Percentiles rank a stretch among this genome's conserved stretches.
Conservation (phyloP, 1,284 basidiomycete species). For the Sphagnurus paluster region DNA sequence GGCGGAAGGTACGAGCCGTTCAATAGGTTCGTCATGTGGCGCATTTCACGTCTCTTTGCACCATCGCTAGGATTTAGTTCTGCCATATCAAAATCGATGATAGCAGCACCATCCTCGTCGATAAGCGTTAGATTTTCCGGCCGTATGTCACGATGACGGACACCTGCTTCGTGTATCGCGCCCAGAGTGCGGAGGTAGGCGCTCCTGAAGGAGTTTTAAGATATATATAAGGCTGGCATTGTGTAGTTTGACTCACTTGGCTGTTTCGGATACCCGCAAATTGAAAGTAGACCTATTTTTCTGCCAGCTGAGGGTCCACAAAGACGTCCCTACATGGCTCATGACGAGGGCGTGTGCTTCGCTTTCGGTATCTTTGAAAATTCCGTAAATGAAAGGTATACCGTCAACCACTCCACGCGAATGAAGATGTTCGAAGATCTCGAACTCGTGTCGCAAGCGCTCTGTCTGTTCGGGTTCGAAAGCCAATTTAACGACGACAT, state of each 20-base stretch:
- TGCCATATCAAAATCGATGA: slow-evolving; percentile 49
- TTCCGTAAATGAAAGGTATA: slow-evolving; percentile 9
- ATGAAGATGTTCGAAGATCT: slow-evolving; percentile 9
- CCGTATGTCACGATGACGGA: slow-evolving; percentile 16
- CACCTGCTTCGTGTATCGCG: slow-evolving; percentile 15
- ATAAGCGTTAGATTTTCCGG: slow-evolving; percentile 11
- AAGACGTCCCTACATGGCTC: slow-evolving; percentile 11
- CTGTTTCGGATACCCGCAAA: slow-evolving; percentile 1
- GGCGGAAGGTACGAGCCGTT: too few species aligned
- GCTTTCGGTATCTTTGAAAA: slow-evolving; percentile 11
- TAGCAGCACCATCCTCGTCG: slow-evolving; percentile 10
- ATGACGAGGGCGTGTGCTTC: slow-evolving; percentile 11
- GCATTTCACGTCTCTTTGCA: neutral
- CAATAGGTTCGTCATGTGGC: neutral
- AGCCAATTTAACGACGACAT: slow-evolving; percentile 15
- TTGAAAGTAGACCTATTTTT: neutral
- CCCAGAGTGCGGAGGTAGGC: slow-evolving; percentile 5
- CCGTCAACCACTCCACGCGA: slow-evolving; percentile 1
- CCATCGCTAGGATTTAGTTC: slow-evolving; percentile 35
- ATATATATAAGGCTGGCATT: neutral
- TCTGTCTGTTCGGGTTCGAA: neutral
- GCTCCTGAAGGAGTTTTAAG: neutral
- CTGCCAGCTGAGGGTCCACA: slow-evolving; percentile 2
- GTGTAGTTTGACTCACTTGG: slow-evolving; percentile 1
- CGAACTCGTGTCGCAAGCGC: slow-evolving; percentile 8